phyloP scores from a whole-genome alignment of 768 basidiomycete species.

The Amanita exitialis region DNA sequence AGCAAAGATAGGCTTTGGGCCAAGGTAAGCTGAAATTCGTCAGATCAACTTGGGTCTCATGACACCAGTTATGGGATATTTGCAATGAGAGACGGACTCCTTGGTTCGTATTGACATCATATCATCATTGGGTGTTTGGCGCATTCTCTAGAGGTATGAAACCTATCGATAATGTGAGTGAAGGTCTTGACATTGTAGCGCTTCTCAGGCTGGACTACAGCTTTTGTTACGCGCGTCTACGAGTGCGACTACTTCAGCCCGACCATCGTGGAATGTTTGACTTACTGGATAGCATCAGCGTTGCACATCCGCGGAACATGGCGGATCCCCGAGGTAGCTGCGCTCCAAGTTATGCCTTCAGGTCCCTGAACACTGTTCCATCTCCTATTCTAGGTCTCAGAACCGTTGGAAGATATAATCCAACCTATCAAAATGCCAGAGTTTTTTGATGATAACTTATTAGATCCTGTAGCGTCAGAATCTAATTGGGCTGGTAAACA shows the following conservation, averaged over 20 bases:
- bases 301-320: slow-evolving; percentile 27
- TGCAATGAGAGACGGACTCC: slow-evolving; percentile 37
- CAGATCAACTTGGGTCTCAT: background rate
- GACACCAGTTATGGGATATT: slow-evolving; percentile 41
- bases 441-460: slow-evolving; percentile 6
- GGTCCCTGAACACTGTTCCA: slow-evolving; percentile 13
- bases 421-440: slow-evolving; percentile 3
- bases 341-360: slow-evolving; percentile 12
- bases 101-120: slow-evolving; percentile 52
- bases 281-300: slow-evolving; percentile 48
- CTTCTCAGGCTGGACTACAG: slow-evolving; percentile 39
- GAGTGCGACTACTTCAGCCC: slow-evolving; percentile 28
- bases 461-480: slow-evolving; percentile 24
- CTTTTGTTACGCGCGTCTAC: slow-evolving; percentile 39
- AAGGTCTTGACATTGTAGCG: background rate
- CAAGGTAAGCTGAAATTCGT: slow-evolving; percentile 27
- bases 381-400: background rate
- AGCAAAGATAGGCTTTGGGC: slow-evolving; percentile 51
- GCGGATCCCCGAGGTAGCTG: slow-evolving; percentile 30
- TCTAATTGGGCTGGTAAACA: slow-evolving; percentile 35
- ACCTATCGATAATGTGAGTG: background rate
- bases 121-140: slow-evolving; percentile 53
- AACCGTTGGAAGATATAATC: slow-evolving; percentile 4
- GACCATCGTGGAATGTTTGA: slow-evolving; percentile 39
- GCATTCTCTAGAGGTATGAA: slow-evolving; percentile 42